Evolutionary conservation across 805 yeast species (phyloP), one percentile per base, ranked within the genome.

Genomic region (Torulaspora maleeae): DNA sequence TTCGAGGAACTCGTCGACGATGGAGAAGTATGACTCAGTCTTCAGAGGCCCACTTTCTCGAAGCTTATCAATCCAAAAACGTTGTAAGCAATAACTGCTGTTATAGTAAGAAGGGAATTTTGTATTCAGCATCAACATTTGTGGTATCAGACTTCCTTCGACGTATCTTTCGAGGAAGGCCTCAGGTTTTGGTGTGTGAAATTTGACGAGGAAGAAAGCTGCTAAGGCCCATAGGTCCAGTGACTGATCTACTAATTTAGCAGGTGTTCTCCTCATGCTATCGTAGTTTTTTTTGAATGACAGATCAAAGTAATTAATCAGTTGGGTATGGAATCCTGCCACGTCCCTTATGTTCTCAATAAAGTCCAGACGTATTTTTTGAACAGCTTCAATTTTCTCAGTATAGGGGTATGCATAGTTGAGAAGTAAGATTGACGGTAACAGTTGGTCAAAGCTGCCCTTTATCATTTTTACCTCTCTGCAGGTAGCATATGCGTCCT

Each of bases 181-280:
- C 16, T 39, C 39, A 7, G 41, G 30, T 16, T 53, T 37, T 10
- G 57, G 57, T n/a, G 48, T 27, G 35, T 51, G 54, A 36, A 49
- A 27, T 5, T 38, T 20, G 16, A 47, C 11, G 13, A 50, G 33
- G 6, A 43, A 34, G 6, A 36, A n/a, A n/a, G 45, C 32, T 1
- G 51, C 46, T 1, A 17, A 13, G 17, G 45, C 29, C 49, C 51
- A 41, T 8, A 41, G 32, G 10, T 10, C 15, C 5, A 44, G 46
- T 9, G n/a, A 16, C 9, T 20, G 22, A 16, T 38, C 16, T 33
- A 27, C 5, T 9, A 12, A 20, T 5, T 29, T 24, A 3, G 24
- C 15, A 4, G 39, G 35, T 2, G 15, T 12, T 13, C 19, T 41
- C 16, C 47, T 38, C 17, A 41, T 36, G 5, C 17, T 12, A 12